Conservation (phyloP, 2,329 filamentous ascomycete genomes). For the Dactylellina leptospora region DNA sequence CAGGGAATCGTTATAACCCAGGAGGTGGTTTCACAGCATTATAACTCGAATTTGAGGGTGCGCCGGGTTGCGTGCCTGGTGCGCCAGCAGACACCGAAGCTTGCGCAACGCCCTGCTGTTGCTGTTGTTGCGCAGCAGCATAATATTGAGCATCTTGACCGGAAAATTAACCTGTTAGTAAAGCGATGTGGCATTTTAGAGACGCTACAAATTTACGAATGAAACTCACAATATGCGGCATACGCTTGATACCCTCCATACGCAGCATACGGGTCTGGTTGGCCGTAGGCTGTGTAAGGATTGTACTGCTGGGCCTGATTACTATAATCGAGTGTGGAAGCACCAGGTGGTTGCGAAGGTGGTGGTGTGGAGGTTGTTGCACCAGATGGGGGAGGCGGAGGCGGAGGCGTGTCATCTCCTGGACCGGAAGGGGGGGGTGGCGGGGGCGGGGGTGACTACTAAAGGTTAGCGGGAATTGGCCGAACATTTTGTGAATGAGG, state of each 20-base stretch:
- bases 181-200: not conserved
- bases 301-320: slow-evolving; percentile 65
- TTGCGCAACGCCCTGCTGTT: slow-evolving; percentile 20
- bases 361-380: slow-evolving; percentile 57
- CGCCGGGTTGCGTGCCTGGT: slow-evolving; percentile 38
- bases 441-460: slow-evolving; percentile 56
- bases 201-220: not conserved
- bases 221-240: slow-evolving; percentile 63
- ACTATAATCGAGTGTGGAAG: slow-evolving; percentile 71
- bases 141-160: slow-evolving; percentile 47
- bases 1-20: slow-evolving; percentile 27
- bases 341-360: slow-evolving; percentile 62
- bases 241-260: slow-evolving; percentile 88
- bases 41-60: slow-evolving; percentile 23
- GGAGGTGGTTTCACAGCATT: slow-evolving; percentile 47
- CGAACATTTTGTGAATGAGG: not conserved
- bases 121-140: slow-evolving; percentile 43
- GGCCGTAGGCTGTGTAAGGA: slow-evolving; percentile 65
- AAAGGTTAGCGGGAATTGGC: slow-evolving; percentile 49
- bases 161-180: not conserved
- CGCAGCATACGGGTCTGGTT: slow-evolving; percentile 82
- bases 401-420: slow-evolving; percentile 58
- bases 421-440: slow-evolving; percentile 55
- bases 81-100: slow-evolving; percentile 32
- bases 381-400: slow-evolving; percentile 59